Percentiles rank a stretch among this genome's conserved stretches.
These are phyloP conservation scores for Nemania sp. DNA, from an alignment of 2,329 filamentous ascomycete genomes.

Conservation along the genomic window DNA sequence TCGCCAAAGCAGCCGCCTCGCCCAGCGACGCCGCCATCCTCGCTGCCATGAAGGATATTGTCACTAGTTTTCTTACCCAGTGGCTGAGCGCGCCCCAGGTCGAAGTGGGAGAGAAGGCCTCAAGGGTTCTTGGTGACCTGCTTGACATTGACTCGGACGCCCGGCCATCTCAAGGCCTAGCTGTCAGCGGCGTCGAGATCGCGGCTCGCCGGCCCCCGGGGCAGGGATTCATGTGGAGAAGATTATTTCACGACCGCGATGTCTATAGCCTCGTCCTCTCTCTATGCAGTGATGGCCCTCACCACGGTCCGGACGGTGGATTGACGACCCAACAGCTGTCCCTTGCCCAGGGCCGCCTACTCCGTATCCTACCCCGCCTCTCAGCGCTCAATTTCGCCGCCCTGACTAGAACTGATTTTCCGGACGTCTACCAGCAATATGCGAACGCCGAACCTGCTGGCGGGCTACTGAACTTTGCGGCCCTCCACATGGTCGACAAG, in stretches of 20 bases:
- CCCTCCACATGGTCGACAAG: conserved; percentile 55
- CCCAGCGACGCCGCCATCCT: conserved; percentile 55
- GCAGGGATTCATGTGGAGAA: conserved; percentile 57
- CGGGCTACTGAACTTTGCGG: conserved; percentile 55
- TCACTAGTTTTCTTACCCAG: conserved; percentile 51
- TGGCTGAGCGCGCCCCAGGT: conserved; percentile 60
- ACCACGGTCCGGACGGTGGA: conserved; percentile 34
- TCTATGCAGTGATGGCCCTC: conserved; percentile 39
- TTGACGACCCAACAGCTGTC: conserved; percentile 46
- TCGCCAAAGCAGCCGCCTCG: conserved; percentile 56
- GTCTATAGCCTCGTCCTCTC: conserved; percentile 51
- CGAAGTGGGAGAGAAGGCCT: conserved; percentile 58
- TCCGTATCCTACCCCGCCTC: conserved; percentile 55
- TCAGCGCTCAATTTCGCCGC: conserved; percentile 50
- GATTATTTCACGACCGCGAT: conserved; percentile 52
- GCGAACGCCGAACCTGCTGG: conserved; percentile 33
- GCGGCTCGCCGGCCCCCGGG: conserved; percentile 48
- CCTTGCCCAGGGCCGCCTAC: conserved; percentile 56
- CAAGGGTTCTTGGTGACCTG: conserved; percentile 54
- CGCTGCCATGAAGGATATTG: conserved; percentile 51
- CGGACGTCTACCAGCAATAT: conserved; percentile 39
- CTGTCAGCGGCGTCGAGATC: conserved; percentile 43
- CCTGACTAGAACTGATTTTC: conserved; percentile 44
- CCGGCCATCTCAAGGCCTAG: conserved; percentile 35
- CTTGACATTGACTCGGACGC: conserved; percentile 58